These are phyloP conservation scores for Fraxinus excelsior DNA, from an alignment of 257 asterid species.

Conservation along the genomic window DNA sequence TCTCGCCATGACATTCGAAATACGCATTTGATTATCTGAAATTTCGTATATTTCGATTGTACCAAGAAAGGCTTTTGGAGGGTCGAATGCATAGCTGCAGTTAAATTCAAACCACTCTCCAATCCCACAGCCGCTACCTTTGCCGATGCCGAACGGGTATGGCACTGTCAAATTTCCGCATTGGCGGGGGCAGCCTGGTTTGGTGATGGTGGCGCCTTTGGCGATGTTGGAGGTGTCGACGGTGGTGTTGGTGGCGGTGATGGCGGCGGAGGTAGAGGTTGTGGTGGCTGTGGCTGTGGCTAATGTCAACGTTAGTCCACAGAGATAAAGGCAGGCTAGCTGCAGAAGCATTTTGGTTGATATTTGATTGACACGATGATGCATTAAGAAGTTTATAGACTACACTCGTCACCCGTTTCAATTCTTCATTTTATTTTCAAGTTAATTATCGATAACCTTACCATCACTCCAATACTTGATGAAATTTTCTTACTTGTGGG, in stretches of 20 bases:
- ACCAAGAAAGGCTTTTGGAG: conserved; percentile 46
- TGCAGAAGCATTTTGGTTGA: conserved; percentile 4
- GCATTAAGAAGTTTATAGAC: background rate
- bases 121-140: conserved; percentile 42
- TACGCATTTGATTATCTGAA: conserved; percentile 54
- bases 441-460: too few species aligned
- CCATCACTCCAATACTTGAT: too few species aligned
- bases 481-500: too few species aligned
- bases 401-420: background rate
- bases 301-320: conserved; percentile 23
- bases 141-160: conserved; percentile 44
- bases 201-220: conserved; percentile 33
- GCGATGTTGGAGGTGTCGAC: conserved; percentile 17
- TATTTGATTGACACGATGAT: background rate
- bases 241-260: background rate
- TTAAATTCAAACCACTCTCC: conserved; percentile 34
- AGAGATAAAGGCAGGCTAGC: conserved; percentile 24
- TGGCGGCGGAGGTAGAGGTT: background rate
- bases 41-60: conserved; percentile 37
- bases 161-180: conserved; percentile 49
- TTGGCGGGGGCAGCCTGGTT: conserved; percentile 38
- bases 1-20: conserved; percentile 44
- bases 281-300: conserved; percentile 36
- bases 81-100: conserved; percentile 48
- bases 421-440: too few species aligned